Base-by-base conservation (phyloP, 2,329 filamentous ascomycete genomes). In the Xylaria sp. region DNA sequence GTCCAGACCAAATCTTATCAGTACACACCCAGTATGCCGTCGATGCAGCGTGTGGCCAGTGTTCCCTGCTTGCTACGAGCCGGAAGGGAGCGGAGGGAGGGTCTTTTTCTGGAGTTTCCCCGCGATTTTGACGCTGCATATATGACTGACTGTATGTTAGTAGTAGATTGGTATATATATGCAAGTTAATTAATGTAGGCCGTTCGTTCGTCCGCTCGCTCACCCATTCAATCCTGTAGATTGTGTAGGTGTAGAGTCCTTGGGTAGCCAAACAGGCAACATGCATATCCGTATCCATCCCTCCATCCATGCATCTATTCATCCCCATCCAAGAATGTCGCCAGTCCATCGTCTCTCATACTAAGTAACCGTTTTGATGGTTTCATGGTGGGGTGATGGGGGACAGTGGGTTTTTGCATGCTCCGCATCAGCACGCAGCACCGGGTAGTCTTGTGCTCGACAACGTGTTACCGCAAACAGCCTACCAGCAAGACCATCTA, bases 331-430 rank as follows among this genome's bases (percentile, higher is more conserved):
- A 10, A 9, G 8, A 8, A 36, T 10, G 33, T n/a, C 33, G 9
- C 33, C 33, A 10, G 10, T 36, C 33, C 33, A 36, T 8, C 33
- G 33, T 4, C 36, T 58, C 55, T 60, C 25, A 31, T 20, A n/a
- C n/a, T n/a, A n/a, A n/a, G n/a, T n/a, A 39, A 41, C 43, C 46
- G 51, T 59, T 65, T 62, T 58, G 10, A 51, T 57, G 41, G 54
- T 41, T 48, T 28, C 49, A 57, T 67, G 58, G 64, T 46, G 64
- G 64, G 65, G 60, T 67, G 55, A 48, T 55, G 36, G 43, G 52
- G 52, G 52, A 56, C 46, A 18, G 43, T 23, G 65, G 55, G 46
- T 36, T 39, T 67, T 46, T 63, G 46, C 52, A 57, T 57, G 64
- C 39, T 60, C 31, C 20, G 55, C 33, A 43, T 36, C 28, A 20